A percentile compares a stretch with the other conserved stretches of the same genome.
Conservation (phyloP, 805 yeast genomes). For the Kodamaea restingae region DNA sequence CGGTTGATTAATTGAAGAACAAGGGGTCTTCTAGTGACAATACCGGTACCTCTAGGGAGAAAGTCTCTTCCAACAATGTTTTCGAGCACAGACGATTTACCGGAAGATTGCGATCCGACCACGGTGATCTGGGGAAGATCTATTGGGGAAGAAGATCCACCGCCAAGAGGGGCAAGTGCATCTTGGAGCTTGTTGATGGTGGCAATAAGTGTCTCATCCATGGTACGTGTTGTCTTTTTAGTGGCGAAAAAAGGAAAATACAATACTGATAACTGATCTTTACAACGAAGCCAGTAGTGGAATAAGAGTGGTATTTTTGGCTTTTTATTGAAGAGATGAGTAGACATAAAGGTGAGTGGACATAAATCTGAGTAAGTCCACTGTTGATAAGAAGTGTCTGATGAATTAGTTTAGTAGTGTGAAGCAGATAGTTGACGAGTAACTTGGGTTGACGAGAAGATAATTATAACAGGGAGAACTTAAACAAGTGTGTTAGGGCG, state of each 20-base stretch:
- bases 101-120: constrained; percentile 88
- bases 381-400: no score
- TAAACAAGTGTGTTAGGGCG: no score
- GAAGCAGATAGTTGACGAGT: no score
- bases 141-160: constrained; percentile 69
- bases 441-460: no score
- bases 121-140: constrained; percentile 95
- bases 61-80: constrained; percentile 90
- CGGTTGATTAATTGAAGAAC: constrained; percentile 76
- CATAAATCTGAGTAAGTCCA: no score
- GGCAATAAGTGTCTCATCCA: constrained; percentile 78
- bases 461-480: no score
- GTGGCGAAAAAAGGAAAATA: constrained; percentile 4
- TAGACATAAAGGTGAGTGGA: no score
- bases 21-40: constrained; percentile 85
- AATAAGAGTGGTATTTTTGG: no score
- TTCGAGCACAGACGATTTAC: constrained; percentile 85
- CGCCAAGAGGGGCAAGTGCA: constrained; percentile 71
- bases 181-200: constrained; percentile 77
- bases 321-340: no score
- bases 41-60: constrained; percentile 89
- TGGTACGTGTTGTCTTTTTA: constrained; percentile 18
- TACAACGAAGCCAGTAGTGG: no score
- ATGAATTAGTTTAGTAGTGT: no score
- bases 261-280: no score